These are phyloP conservation scores for Podospora fimiseda DNA, from an alignment of 495 filamentous ascomycete genomes.

Conservation along the genomic window DNA sequence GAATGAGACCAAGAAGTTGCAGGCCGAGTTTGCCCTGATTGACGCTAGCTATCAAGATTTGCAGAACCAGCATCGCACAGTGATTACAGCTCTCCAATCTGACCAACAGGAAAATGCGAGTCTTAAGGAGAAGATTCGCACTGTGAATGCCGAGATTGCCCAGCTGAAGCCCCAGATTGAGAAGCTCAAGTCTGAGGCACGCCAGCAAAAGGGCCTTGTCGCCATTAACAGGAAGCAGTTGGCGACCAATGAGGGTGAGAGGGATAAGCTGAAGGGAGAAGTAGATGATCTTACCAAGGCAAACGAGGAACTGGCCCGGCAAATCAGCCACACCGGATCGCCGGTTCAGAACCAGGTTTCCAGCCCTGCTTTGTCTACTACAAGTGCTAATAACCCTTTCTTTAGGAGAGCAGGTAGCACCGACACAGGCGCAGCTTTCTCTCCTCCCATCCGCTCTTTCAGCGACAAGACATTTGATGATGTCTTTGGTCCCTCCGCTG, in stretches of 20 bases:
- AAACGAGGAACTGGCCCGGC: slow-evolving; percentile 47
- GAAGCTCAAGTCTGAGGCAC: slow-evolving; percentile 78
- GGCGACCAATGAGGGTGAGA: slow-evolving; percentile 76
- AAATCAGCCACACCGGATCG: slow-evolving; percentile 37
- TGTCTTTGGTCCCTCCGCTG: slow-evolving; percentile 65
- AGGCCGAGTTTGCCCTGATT: slow-evolving; percentile 71
- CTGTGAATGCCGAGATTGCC: slow-evolving; percentile 71
- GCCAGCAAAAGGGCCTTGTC: slow-evolving; percentile 90
- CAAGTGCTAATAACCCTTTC: slow-evolving; percentile 84
- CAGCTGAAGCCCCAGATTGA: slow-evolving; percentile 83
- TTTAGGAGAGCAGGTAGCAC: slow-evolving; percentile 68
- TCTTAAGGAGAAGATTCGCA: slow-evolving; percentile 81
- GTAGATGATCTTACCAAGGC: slow-evolving; percentile 62
- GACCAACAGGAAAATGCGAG: slow-evolving; percentile 83
- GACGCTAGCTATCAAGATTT: slow-evolving; percentile 80
- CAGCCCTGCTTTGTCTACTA: slow-evolving; percentile 67
- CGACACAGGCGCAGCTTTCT: slow-evolving; percentile 55
- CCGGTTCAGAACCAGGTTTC: slow-evolving; percentile 32
- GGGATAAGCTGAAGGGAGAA: slow-evolving; percentile 75
- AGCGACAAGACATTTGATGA: slow-evolving; percentile 74
- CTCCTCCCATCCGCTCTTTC: slow-evolving; percentile 39
- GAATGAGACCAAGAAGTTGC: slow-evolving; percentile 74
- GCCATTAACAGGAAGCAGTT: slow-evolving; percentile 98
- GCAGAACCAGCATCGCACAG: slow-evolving; percentile 73
- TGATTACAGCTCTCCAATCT: slow-evolving; percentile 64